Base-by-base conservation (phyloP, 164 flowering plant species). In the Nymphaea colorata region DNA sequence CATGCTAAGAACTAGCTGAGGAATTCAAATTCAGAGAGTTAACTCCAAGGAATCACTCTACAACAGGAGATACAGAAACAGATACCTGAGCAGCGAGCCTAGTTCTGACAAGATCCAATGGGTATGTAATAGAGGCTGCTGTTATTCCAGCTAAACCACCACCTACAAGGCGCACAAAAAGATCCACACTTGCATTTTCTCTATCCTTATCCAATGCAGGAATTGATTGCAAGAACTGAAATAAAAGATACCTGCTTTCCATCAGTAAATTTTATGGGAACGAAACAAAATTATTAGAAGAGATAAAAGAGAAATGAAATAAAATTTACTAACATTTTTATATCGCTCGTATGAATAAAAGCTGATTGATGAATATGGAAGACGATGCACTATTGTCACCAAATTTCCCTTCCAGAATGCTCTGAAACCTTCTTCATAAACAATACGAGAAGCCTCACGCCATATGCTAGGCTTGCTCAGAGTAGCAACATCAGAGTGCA, bases 381-480 rank as follows among this genome's bases (percentile, higher is more conserved):
- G 91, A 17, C 96, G 93, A 76, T 90, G 96, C 55, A 83, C 89
- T 67, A 90, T 80, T 0, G 96, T 90, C 61, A 90, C 93, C 76
- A 90, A 66, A 76, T 90, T 90, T 64, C 96, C 96, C 74, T 79
- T 90, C 96, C 96, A 90, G 75, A 90, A 90, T 69, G 96, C 93
- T 78, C 86, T 81, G 68, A 81, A 81, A 14, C 96, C 96, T 78
- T 90, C 96, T 81, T 88, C 93, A 63, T 70, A 64, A 51, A 80
- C 64, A 66, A 90, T 79, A 42, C 96, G 87, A 36, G 90, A 83
- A 68, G 96, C 96, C 70, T 90, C 96, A 36, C 75, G 80, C 89
- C 83, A 86, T 73, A 90, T 84, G 79, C 89, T 70, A 43, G 87
- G 65, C 74, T 85, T 84, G 63, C 78, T 80, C 80, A 88, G 67